These are phyloP conservation scores for Begonia masoniana DNA, from an alignment of 306 rosid species.

Conservation along the genomic window DNA sequence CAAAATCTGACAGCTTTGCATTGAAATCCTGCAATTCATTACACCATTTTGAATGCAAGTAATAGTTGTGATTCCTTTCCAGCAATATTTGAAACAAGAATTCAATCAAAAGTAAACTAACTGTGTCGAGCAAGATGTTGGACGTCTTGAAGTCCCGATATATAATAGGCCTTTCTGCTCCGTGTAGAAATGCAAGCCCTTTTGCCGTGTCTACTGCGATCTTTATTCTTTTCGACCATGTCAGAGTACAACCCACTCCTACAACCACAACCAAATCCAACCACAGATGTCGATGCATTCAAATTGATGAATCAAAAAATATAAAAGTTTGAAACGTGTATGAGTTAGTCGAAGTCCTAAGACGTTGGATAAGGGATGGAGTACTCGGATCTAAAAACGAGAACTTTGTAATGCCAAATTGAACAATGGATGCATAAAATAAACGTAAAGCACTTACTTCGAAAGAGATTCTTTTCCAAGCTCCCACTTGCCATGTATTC, in stretches of 20 bases:
- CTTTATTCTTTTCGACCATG: conserved; percentile 94
- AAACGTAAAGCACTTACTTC: conserved; percentile 42
- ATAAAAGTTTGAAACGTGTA: no score
- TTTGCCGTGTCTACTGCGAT: conserved; percentile 87
- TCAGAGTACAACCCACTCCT: conserved; percentile 85
- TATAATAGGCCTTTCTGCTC: conserved; percentile 78
- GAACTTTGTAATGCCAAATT: no score
- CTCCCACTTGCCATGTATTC: conserved; percentile 96
- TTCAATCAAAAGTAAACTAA: conserved; percentile 28
- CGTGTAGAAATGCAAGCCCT: conserved; percentile 99
- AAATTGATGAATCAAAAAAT: no score
- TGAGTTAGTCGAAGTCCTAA: no score
- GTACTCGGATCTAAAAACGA: no score
- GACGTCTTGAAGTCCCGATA: conserved; percentile 99
- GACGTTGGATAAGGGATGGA: no score
- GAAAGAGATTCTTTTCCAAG: conserved; percentile 92
- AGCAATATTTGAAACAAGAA: conserved; percentile 1
- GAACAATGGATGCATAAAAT: background rate
- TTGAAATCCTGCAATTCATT: conserved; percentile 44
- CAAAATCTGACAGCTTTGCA: conserved; percentile 70
- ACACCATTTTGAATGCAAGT: background rate
- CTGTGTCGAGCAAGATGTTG: conserved; percentile 79
- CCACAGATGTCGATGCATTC: background rate
- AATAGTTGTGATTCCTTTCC: no score
- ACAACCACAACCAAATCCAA: conserved; percentile 17